Evolutionary conservation across 2,329 filamentous ascomycete species (phyloP), one percentile per base, ranked within the genome.

Genomic region (Rhynchosporium secalis): DNA sequence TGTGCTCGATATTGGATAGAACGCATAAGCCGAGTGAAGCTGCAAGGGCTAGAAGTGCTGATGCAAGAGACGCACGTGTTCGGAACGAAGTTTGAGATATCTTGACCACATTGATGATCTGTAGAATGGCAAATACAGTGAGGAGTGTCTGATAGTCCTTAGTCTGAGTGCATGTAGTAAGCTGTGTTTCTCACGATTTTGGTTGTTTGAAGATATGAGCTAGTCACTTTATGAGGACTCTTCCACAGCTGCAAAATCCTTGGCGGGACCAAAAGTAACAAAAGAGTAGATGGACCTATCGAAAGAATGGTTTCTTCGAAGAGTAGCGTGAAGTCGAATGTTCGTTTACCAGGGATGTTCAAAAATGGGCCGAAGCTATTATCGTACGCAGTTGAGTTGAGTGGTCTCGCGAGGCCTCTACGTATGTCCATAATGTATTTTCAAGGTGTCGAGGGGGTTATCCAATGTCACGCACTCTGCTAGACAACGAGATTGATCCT

Each of bases 251-350:
- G 47, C 7, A 62, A 13, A 57, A 69, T 62, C 31, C 66, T 59
- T 6, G 61, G 59, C 7, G 65, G 66, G 28, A 64, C 58, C 12
- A 62, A 46, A 20, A 70, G 43, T 40, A 72, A 45, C 10, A 72
- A 59, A 4, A 71, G 33, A 59, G 64, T 56, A 4, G 68, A 69
- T 7, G 70, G 70, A 33, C 51, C 40, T n/a, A 72, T 71, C 20
- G 69, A 68, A 15, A 72, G 51, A 9, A 72, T 69, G 9, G 68
- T 64, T 54, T 72, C 69, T 57, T 72, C 70, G 47, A 72, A 72
- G 0, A 72, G 51, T 20, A 72, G 62, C 43, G 70, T 71, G 62
- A 72, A 72, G 58, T 72, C 68, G 36, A 72, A 71, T 28, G 64
- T 62, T 26, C 12, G 20, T 36, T 36, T 57, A 13, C 58, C 59